Conservation (phyloP, 108 stramenopile genomes). For the Nannochloropsis oceanica region DNA sequence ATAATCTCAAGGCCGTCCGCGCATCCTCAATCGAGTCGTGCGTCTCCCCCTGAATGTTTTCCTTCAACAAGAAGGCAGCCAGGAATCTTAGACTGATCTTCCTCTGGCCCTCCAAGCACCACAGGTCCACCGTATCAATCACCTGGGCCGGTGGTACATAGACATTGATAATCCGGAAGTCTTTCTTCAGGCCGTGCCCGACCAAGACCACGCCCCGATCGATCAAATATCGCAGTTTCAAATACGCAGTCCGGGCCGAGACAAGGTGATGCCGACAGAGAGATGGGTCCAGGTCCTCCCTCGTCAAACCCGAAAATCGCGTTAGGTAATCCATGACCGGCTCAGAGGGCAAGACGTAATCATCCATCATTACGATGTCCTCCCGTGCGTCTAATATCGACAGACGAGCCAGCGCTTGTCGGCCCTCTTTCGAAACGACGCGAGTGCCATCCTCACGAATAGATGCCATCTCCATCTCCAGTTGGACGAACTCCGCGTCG, state of each 20-base stretch:
- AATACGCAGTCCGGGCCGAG: constrained; percentile 58
- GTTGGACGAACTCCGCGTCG: constrained; percentile 46
- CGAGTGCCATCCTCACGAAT: constrained; percentile 57
- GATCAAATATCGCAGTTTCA: constrained; percentile 71
- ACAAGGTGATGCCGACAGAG: constrained; percentile 64
- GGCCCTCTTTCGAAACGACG: constrained; percentile 52
- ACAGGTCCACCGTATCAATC: constrained; percentile 83
- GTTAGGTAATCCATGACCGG: constrained; percentile 83
- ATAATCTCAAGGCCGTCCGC: constrained; percentile 15
- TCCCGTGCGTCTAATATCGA: constrained; percentile 55
- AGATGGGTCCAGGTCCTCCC: constrained; percentile 66
- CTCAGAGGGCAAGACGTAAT: constrained; percentile 75
- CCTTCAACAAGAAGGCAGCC: constrained; percentile 58
- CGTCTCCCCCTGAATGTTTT: constrained; percentile 80
- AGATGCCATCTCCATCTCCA: constrained; percentile 47
- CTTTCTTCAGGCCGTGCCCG: constrained; percentile 33
- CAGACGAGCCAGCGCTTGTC: constrained; percentile 69
- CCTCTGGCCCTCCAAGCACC: constrained; percentile 56
- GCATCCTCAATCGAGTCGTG: constrained; percentile 94
- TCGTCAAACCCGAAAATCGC: constrained; percentile 71
- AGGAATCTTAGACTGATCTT: constrained; percentile 79
- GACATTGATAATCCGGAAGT: constrained; percentile 71
- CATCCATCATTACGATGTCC: constrained; percentile 55
- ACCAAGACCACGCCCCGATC: constrained; percentile 44
- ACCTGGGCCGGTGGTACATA: constrained; percentile 58